phyloP scores from a whole-genome alignment of 495 filamentous ascomycete genomes.

The Xylaria grammica region DNA sequence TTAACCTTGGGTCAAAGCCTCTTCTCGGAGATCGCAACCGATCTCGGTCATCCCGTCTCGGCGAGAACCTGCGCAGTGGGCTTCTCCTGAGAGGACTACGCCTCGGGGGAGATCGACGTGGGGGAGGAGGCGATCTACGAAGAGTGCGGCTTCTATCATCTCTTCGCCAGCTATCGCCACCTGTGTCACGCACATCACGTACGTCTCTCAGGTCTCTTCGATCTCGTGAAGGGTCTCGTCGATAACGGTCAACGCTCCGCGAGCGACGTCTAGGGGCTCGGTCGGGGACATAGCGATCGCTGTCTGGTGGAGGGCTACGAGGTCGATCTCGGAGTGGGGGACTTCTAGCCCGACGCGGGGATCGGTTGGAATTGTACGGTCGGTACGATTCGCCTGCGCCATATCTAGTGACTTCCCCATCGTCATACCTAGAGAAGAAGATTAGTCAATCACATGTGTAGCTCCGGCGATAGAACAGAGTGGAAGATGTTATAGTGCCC shows the following conservation, averaged over 20 bases:
- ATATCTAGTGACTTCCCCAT: constrained; percentile 60
- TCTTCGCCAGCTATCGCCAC: constrained; percentile 48
- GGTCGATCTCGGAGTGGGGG: constrained; percentile 44
- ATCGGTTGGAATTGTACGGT: constrained; percentile 54
- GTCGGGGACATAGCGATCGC: constrained; percentile 43
- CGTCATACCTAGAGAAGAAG: constrained; percentile 48
- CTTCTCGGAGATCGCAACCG: constrained; percentile 40
- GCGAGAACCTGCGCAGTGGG: constrained; percentile 48
- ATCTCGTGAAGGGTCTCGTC: constrained; percentile 41
- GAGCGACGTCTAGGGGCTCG: constrained; percentile 42
- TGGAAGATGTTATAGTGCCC: background rate
- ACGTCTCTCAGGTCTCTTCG: constrained; percentile 23
- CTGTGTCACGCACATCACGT: constrained; percentile 16
- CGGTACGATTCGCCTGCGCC: constrained; percentile 63
- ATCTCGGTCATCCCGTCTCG: constrained; percentile 44
- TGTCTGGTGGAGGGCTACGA: constrained; percentile 44
- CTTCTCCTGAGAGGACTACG: constrained; percentile 43
- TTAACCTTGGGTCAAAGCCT: constrained; percentile 39
- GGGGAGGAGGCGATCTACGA: constrained; percentile 37
- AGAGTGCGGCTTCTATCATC: constrained; percentile 44
- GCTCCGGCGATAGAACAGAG: background rate
- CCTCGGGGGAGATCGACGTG: constrained; percentile 40
- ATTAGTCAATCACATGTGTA: background rate
- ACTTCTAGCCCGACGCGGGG: constrained; percentile 50
- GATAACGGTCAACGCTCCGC: constrained; percentile 40